phyloP scores from a whole-genome alignment of 202 grass and related monocot species.

The Carex sylvatica region DNA sequence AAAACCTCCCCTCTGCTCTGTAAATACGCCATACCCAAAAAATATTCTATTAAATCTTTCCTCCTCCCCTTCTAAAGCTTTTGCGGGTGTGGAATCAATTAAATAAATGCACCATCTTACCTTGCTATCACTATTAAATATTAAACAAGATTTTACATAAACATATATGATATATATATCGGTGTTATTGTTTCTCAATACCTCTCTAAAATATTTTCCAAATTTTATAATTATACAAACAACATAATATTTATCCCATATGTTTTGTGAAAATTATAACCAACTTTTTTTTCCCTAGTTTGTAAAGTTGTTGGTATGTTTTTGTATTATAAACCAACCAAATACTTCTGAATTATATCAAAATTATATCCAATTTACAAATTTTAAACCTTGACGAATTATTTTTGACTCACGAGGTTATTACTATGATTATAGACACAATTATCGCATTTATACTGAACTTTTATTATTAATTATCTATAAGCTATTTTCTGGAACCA shows the following conservation, averaged over 20 bases:
- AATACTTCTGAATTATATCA: too few relatives aligned
- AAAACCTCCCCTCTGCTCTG: conserved; percentile 9
- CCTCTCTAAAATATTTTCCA: not conserved
- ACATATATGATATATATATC: too few relatives aligned
- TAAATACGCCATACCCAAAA: not conserved
- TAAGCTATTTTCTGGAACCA: not conserved
- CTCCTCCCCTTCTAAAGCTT: not conserved
- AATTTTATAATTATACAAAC: not conserved
- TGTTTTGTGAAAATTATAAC: not conserved
- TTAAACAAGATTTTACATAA: too few relatives aligned
- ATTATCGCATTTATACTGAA: not conserved
- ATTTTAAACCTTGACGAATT: too few relatives aligned
- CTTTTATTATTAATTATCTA: not conserved
- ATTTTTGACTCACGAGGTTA: too few relatives aligned
- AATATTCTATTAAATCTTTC: not conserved
- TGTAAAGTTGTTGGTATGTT: too few relatives aligned
- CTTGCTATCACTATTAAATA: not conserved
- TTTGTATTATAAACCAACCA: too few relatives aligned
- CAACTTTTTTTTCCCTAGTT: not conserved
- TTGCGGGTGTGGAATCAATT: not conserved
- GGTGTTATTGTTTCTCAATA: not conserved
- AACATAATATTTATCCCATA: not conserved
- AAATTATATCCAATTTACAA: too few relatives aligned
- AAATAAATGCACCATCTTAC: not conserved
- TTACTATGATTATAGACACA: not conserved